phyloP scores from a whole-genome alignment of 768 basidiomycete species.

The Trametes punicea region DNA sequence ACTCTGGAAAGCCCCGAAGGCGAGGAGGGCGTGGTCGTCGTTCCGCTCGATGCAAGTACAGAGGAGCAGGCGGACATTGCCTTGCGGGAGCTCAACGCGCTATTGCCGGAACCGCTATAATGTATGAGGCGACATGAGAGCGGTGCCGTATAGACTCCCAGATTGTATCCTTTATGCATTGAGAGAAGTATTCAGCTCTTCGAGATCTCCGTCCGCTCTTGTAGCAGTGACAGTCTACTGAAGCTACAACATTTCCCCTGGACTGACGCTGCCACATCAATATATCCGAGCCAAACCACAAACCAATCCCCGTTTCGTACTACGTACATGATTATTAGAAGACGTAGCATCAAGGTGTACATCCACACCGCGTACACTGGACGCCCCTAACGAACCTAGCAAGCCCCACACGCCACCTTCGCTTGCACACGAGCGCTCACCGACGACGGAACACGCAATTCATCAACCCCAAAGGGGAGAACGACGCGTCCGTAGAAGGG shows the following conservation, averaged over 20 bases:
- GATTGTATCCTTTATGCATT: too few species aligned
- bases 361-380: neutral
- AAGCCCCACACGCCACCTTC: neutral
- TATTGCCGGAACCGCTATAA: slow-evolving; percentile 18
- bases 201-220: too few species aligned
- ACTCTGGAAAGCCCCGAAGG: slow-evolving; percentile 68
- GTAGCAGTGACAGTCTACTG: too few species aligned
- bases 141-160: too few species aligned
- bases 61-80: slow-evolving; percentile 53
- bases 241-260: too few species aligned
- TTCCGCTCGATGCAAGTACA: slow-evolving; percentile 51
- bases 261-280: too few species aligned
- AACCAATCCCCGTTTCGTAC: neutral
- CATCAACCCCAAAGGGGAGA: slow-evolving; percentile 51
- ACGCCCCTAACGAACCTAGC: neutral
- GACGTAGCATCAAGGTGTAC: neutral
- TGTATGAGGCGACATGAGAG: neutral
- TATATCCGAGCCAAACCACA: slow-evolving; percentile 1
- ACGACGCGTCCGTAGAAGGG: slow-evolving; percentile 25
- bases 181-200: too few species aligned
- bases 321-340: slow-evolving; percentile 13
- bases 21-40: slow-evolving; percentile 65
- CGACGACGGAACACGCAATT: slow-evolving; percentile 34
- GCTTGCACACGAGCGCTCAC: slow-evolving; percentile 43
- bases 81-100: slow-evolving; percentile 36